phyloP scores from a whole-genome alignment of 2,329 filamentous ascomycete species.

The Neurospora sp. region DNA sequence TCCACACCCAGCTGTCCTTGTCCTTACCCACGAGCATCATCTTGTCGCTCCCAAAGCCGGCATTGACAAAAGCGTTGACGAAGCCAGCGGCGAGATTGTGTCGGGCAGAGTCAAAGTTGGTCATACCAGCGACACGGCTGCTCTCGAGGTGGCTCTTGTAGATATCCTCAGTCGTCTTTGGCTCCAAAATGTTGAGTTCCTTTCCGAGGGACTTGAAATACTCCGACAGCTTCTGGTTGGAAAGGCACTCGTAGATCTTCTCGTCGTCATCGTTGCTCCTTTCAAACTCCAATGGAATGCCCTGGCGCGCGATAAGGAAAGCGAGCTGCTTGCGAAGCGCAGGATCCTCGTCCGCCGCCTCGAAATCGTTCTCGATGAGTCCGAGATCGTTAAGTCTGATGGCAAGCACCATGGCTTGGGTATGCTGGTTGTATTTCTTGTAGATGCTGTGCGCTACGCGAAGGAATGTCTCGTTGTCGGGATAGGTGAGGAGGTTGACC shows the following conservation, averaged over 20 bases:
- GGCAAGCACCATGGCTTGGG: slow-evolving; percentile 87
- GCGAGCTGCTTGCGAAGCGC: slow-evolving; percentile 87
- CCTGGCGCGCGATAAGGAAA: slow-evolving; percentile 84
- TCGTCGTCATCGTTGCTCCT: slow-evolving; percentile 56
- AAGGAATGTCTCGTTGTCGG: slow-evolving; percentile 93
- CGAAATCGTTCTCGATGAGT: slow-evolving; percentile 73
- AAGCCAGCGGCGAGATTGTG: slow-evolving; percentile 95
- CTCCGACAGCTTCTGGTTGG: slow-evolving; percentile 78
- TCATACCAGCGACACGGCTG: slow-evolving; percentile 82
- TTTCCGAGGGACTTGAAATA: slow-evolving; percentile 92
- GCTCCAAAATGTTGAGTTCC: slow-evolving; percentile 92
- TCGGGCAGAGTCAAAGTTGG: slow-evolving; percentile 87
- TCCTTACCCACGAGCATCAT: slow-evolving; percentile 90
- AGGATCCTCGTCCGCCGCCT: slow-evolving; percentile 61
- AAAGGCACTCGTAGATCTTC: slow-evolving; percentile 71
- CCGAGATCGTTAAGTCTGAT: slow-evolving; percentile 84
- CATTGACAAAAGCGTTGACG: slow-evolving; percentile 95
- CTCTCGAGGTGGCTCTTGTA: slow-evolving; percentile 99
- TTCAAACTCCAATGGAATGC: slow-evolving; percentile 67
- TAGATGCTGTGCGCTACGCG: slow-evolving; percentile 90
- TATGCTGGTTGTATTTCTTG: slow-evolving; percentile 81
- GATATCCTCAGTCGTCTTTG: slow-evolving; percentile 95
- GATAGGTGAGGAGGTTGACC: slow-evolving; percentile 94
- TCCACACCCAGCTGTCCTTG: slow-evolving; percentile 95
- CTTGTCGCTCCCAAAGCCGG: slow-evolving; percentile 91